Base-by-base conservation (phyloP, 495 filamentous ascomycete genomes). In the Penicillium dipodomyicola region DNA sequence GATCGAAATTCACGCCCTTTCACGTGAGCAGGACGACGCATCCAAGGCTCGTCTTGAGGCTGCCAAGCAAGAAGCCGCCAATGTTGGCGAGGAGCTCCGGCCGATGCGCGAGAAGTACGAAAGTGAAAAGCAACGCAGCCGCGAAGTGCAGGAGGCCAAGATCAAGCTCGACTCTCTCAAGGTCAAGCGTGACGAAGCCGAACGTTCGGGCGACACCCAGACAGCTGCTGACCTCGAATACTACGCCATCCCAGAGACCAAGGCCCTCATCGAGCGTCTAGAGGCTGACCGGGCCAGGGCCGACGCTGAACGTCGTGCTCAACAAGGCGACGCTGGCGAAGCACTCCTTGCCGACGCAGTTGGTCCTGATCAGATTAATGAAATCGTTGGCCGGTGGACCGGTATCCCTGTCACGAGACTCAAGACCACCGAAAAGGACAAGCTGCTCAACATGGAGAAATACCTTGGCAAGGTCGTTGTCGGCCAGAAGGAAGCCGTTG, bases 331-430 rank as follows among this genome's bases (percentile, higher is more conserved):
- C 32, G 69, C 72, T 5, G 86, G 84, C 43, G 82, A 84, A 51
- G 71, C 82, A 17, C 82, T 97, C 63, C 79, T 96, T 40, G 91
- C 92, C 10, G 94, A 98, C 69, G 80, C 94, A 7, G 94, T 98
- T 52, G 95, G 95, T 12, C 91, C 94, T 4, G 94, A 98, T 52
- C 93, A 98, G 68, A 98, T 98, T 81, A 97, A 98, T 73, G 94
- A 98, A 68, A 97, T 97, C 52, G 94, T 98, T 32, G 89, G 87
- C 35, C 84, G 90, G 23, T 96, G 91, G 91, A 97, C 95, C 10
- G 94, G 94, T 59, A 98, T 98, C 62, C 94, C 94, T 4, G 90
- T 98, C 47, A 97, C 90, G 4, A 81, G 93, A 44, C 84, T 98
- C 19, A 92, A 87, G 79, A 96, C 94, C 0, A 87, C 92, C 8